Base-by-base conservation (phyloP, 2,329 filamentous ascomycete species). In the Clarireedia homoeocarpa region DNA sequence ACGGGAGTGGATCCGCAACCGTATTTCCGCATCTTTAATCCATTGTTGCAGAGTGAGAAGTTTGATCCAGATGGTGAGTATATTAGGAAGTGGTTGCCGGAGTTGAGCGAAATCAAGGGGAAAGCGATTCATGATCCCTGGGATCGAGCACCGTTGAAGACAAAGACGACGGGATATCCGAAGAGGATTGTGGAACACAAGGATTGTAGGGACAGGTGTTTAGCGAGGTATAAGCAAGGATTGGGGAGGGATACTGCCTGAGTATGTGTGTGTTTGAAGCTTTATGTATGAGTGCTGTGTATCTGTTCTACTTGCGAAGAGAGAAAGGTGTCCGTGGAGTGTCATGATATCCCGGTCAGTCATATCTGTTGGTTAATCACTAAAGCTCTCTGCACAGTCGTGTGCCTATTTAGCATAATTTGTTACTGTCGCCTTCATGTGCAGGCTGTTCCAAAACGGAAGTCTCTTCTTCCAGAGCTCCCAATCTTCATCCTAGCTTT, bases 1-100 rank as follows among this genome's bases (percentile, higher is more conserved):
- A 85, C 84, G 0, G 87, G 89, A 1, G 88, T 91, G 6, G 89
- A 95, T 69, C 88, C 89, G 1, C 88, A 95, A 71, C 90, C 91
- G 0, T 96, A 95, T 68, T 96, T 96, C 61, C 80, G 90, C 6
- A 88, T 96, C 51, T 96, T 96, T 72, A 96, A 95, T 65, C 91
- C 91, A 0, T 69, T 90, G 46, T 72, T 89, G 17, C 91, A 96
- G 74, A 89, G 86, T 63, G 88, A 94, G 75, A 91, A 87, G 71
- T 95, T 95, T 64, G 91, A 96, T 67, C 74, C 79, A 0, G 75
- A 86, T 0, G 91, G 90, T 0, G 81, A 83, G 15, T 96, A 92
- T 68, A 95, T 96, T 55, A 78, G 87, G 39, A 82, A 82, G 58
- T 96, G 90, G 90, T 76, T 96, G 7, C 84, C 84, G 0, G 91